A percentile compares a stretch with the other conserved stretches of the same genome.
phyloP scores from a whole-genome alignment of 2,329 filamentous ascomycete genomes.

The Xylaria hypoxylon region DNA sequence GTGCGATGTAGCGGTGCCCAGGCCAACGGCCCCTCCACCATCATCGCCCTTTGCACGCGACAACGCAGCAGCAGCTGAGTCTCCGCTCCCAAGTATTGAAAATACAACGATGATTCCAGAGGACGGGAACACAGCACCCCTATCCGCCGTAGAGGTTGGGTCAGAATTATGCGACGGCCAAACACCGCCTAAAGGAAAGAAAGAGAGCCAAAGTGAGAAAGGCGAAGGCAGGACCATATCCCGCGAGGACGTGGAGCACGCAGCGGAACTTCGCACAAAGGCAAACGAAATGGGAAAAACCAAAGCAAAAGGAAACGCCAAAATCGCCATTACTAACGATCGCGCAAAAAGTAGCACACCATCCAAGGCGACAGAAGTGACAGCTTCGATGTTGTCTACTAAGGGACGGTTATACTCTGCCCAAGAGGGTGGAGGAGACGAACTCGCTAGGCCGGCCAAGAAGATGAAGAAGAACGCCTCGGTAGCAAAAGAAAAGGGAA shows the following conservation, averaged over 20 bases:
- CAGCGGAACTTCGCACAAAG: constrained; percentile 10
- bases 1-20: constrained; percentile 52
- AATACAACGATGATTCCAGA: neutral
- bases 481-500: neutral
- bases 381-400: neutral
- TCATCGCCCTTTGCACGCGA: constrained; percentile 1
- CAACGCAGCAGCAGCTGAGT: neutral
- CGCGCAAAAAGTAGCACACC: neutral
- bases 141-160: neutral
- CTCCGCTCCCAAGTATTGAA: neutral
- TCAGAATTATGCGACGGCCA: neutral
- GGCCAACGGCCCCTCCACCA: neutral
- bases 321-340: neutral
- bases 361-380: neutral
- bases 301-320: neutral
- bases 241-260: constrained; percentile 44
- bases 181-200: neutral
- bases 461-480: constrained; percentile 32
- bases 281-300: constrained; percentile 1
- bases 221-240: constrained; percentile 42
- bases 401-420: constrained; percentile 7
- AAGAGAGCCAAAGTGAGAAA: neutral
- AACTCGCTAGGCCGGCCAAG: constrained; percentile 27
- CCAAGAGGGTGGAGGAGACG: constrained; percentile 4
- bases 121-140: neutral